These are phyloP conservation scores for Nicotiana benthamiana DNA, from an alignment of 257 asterid genomes.

Conservation along the genomic window DNA sequence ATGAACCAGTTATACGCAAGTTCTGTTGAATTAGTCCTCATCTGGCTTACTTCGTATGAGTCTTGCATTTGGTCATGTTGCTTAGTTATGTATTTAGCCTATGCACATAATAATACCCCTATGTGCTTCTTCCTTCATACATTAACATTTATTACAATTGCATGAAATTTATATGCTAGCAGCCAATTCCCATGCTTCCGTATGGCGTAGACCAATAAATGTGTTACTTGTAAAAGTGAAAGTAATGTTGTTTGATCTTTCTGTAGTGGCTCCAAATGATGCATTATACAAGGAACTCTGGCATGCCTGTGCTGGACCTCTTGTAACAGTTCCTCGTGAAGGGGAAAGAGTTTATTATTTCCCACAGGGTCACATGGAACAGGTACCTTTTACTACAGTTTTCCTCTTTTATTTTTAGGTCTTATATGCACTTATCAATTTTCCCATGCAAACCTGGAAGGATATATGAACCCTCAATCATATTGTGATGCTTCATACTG, in stretches of 20 bases:
- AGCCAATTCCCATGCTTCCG: neutral
- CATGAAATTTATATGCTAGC: neutral
- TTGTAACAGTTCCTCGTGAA: conserved; percentile 78
- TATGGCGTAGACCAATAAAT: neutral
- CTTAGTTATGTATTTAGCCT: neutral
- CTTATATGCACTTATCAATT: neutral
- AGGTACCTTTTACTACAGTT: conserved; percentile 35
- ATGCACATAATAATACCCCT: neutral
- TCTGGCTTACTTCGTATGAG: neutral
- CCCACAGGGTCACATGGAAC: conserved; percentile 99
- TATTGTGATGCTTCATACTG: neutral
- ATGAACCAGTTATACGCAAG: neutral
- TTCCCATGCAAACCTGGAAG: neutral
- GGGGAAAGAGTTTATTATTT: conserved; percentile 85
- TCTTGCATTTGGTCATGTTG: neutral
- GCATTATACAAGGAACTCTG: conserved; percentile 83
- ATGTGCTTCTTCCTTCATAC: neutral
- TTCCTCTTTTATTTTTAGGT: conserved; percentile 3
- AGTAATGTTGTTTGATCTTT: conserved; percentile 1
- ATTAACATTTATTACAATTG: neutral
- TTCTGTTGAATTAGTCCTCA: neutral
- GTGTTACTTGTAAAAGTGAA: neutral
- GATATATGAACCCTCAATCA: neutral
- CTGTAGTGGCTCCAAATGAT: conserved; percentile 49
- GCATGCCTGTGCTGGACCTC: conserved; percentile 99